These are phyloP conservation scores for Ogataea allantospora DNA, from an alignment of 805 yeast species.

Conservation along the genomic window DNA sequence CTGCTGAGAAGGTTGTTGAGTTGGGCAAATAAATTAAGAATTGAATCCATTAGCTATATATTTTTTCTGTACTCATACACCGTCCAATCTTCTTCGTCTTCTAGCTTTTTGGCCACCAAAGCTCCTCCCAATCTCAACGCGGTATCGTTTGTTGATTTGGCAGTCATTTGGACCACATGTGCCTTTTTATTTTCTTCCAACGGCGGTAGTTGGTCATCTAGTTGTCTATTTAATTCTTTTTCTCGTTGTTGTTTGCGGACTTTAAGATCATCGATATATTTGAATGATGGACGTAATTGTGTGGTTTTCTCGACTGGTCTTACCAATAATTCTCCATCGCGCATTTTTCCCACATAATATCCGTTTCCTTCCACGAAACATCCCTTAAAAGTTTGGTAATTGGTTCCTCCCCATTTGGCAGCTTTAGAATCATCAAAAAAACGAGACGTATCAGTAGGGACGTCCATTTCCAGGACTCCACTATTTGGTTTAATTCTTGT, in stretches of 20 bases:
- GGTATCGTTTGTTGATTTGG: constrained; percentile 57
- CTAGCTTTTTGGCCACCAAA: constrained; percentile 56
- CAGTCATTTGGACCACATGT: constrained; percentile 75
- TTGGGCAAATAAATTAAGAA: constrained; percentile 37
- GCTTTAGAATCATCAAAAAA: constrained; percentile 68
- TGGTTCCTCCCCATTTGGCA: constrained; percentile 61
- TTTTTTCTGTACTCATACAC: constrained; percentile 43
- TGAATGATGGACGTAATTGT: constrained; percentile 80
- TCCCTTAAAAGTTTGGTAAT: constrained; percentile 66
- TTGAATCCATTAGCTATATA: constrained; percentile 27
- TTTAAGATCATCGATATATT: constrained; percentile 62
- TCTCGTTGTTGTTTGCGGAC: constrained; percentile 39
- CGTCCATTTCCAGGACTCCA: constrained; percentile 67
- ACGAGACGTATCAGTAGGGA: constrained; percentile 66
- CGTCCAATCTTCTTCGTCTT: constrained; percentile 56
- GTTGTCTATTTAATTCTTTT: constrained; percentile 41
- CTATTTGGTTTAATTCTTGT: constrained; percentile 57
- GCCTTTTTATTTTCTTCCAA: constrained; percentile 37
- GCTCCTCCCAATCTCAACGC: constrained; percentile 70
- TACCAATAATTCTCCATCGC: constrained; percentile 54
- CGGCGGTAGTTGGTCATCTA: constrained; percentile 37
- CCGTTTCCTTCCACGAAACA: constrained; percentile 58
- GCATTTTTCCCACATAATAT: constrained; percentile 41
- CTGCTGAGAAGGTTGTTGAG: constrained; percentile 92
- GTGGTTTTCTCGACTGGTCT: constrained; percentile 64